phyloP scores from a whole-genome alignment of 2,329 filamentous ascomycete genomes.

The Gyromitra esculenta region DNA sequence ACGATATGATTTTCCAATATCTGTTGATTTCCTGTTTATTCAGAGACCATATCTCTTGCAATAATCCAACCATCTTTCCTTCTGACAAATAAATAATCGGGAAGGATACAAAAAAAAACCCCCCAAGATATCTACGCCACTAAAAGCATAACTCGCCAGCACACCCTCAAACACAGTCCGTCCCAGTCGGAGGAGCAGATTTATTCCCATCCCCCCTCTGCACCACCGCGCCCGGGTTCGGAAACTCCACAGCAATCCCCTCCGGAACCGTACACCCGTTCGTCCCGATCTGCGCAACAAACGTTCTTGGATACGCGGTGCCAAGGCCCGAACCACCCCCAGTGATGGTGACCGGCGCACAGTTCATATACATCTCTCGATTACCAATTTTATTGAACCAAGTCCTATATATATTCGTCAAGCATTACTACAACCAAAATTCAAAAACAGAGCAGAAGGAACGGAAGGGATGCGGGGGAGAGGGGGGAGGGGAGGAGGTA shows the following conservation, averaged over 20 bases:
- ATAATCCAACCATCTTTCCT: not conserved
- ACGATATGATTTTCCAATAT: no score
- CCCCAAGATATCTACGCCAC: not conserved
- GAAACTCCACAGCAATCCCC: slow-evolving; percentile 70
- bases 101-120: no score
- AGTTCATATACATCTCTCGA: slow-evolving; percentile 98
- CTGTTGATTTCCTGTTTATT: no score
- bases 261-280: slow-evolving; percentile 68
- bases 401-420: slow-evolving; percentile 66
- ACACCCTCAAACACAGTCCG: slow-evolving; percentile 25
- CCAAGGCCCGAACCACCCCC: slow-evolving; percentile 58
- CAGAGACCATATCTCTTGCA: no score
- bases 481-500: not conserved
- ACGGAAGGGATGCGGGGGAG: not conserved
- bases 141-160: not conserved
- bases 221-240: slow-evolving; percentile 68
- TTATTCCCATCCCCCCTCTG: slow-evolving; percentile 30
- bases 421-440: not conserved
- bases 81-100: no score
- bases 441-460: no score
- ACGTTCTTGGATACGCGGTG: slow-evolving; percentile 71
- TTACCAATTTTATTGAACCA: slow-evolving; percentile 96
- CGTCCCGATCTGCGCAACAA: slow-evolving; percentile 70
- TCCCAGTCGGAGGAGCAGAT: slow-evolving; percentile 16
- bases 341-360: slow-evolving; percentile 75